Percentiles rank a stretch among this genome's conserved stretches.
Conservation (phyloP, 495 filamentous ascomycete species). For the Melanomma pulvis-pyrius region DNA sequence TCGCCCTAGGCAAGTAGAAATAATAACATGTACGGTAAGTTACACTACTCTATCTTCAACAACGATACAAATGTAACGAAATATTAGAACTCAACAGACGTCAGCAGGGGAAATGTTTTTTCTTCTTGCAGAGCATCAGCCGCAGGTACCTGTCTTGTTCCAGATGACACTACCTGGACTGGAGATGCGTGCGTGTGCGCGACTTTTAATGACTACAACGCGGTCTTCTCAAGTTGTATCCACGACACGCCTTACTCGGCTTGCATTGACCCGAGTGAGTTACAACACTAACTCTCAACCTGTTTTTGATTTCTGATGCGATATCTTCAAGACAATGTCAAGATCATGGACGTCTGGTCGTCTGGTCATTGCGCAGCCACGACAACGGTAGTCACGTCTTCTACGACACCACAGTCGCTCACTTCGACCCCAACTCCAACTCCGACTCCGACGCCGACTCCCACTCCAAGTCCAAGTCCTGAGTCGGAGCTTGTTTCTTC, state of each 20-base stretch:
- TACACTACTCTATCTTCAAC: neutral
- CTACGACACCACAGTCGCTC: too few species aligned
- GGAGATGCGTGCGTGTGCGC: slow-evolving; percentile 22
- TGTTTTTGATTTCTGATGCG: neutral
- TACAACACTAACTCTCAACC: neutral
- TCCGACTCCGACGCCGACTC: neutral
- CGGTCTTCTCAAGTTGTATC: slow-evolving; percentile 6
- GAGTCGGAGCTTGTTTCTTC: neutral
- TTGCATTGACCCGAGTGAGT: slow-evolving; percentile 22
- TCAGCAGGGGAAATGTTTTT: neutral
- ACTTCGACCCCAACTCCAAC: too few species aligned
- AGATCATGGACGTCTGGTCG: slow-evolving; percentile 10
- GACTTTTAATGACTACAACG: slow-evolving; percentile 4
- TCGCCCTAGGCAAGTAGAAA: neutral
- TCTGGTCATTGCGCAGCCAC: slow-evolving; percentile 1
- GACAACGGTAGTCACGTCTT: neutral
- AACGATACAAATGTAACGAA: neutral
- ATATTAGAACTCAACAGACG: neutral
- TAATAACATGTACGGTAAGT: slow-evolving; percentile 1
- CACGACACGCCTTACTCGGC: slow-evolving; percentile 9
- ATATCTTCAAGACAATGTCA: slow-evolving; percentile 10
- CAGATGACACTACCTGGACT: neutral
- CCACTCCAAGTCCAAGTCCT: neutral
- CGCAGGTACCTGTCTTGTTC: slow-evolving; percentile 5
- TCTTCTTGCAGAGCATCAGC: slow-evolving; percentile 12